phyloP scores from a whole-genome alignment of 2,329 filamentous ascomycete species.

The Diaporthe sp. region DNA sequence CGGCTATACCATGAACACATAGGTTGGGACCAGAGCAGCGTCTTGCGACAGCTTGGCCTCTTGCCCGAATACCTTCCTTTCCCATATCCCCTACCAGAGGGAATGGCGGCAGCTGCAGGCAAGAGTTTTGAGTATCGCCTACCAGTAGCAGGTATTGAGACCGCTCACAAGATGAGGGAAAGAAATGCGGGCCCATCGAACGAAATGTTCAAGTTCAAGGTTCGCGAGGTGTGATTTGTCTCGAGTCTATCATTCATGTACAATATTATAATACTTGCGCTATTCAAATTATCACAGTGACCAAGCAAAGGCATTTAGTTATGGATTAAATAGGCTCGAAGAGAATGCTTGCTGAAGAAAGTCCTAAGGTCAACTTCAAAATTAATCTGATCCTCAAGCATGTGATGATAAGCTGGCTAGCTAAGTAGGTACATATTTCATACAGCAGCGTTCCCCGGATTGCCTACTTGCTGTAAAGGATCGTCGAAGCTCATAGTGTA shows the following conservation, averaged over 20 bases:
- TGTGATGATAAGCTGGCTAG: not conserved
- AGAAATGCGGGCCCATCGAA: constrained; percentile 68
- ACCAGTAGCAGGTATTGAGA: constrained; percentile 71
- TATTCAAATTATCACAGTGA: not conserved
- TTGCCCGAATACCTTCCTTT: constrained; percentile 76
- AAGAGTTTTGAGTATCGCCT: constrained; percentile 68
- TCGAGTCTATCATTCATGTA: not conserved
- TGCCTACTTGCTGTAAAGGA: not conserved
- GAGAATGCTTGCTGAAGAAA: not conserved
- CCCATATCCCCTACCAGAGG: constrained; percentile 65
- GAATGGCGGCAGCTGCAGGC: constrained; percentile 48
- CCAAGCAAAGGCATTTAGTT: not conserved
- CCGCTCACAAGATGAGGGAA: constrained; percentile 62
- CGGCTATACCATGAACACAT: constrained; percentile 80
- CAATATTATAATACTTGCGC: not conserved
- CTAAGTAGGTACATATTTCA: not conserved
- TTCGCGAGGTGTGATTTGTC: constrained; percentile 44
- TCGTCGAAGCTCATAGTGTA: constrained; percentile 33
- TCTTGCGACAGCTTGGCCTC: constrained; percentile 72
- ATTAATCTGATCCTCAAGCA: too few species aligned
- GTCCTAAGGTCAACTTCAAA: not conserved
- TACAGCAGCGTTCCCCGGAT: not conserved
- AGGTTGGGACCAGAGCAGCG: constrained; percentile 76
- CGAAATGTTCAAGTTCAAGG: constrained; percentile 60
- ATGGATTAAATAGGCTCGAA: not conserved